A percentile compares a stretch with the other conserved stretches of the same genome.
Evolutionary conservation across 2,329 filamentous ascomycete genomes (phyloP).

Genomic region (Fusarium pseudograminearum): DNA sequence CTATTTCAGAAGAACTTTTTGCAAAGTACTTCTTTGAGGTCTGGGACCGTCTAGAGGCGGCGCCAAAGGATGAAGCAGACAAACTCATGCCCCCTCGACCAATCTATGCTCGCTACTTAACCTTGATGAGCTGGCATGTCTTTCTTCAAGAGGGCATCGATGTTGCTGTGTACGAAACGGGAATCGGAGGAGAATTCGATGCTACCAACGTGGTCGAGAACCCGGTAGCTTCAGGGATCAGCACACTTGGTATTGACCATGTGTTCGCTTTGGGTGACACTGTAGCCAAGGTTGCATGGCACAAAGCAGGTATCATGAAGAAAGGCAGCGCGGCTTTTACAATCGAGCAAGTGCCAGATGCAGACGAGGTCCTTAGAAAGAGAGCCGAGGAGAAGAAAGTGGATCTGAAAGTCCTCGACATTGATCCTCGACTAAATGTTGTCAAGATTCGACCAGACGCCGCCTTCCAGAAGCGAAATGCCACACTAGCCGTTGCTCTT

Average conservation of each 20-base stretch:
- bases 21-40: conserved; percentile 76
- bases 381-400: conserved; percentile 67
- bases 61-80: conserved; percentile 49
- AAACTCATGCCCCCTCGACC: conserved; percentile 59
- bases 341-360: conserved; percentile 62
- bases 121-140: conserved; percentile 74
- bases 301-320: conserved; percentile 80
- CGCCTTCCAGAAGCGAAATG: conserved; percentile 70
- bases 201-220: conserved; percentile 73
- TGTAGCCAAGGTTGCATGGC: conserved; percentile 76
- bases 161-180: conserved; percentile 73
- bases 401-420: conserved; percentile 58
- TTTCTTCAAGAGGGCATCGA: conserved; percentile 74
- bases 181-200: conserved; percentile 76
- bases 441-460: conserved; percentile 66
- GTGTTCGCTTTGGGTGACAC: conserved; percentile 71
- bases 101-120: conserved; percentile 72
- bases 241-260: conserved; percentile 77
- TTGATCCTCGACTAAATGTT: conserved; percentile 59
- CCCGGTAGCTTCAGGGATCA: conserved; percentile 71
- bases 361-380: conserved; percentile 59
- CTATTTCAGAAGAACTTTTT: conserved; percentile 70
- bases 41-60: conserved; percentile 66
- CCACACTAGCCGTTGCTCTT: conserved; percentile 64
- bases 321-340: conserved; percentile 68